Base-by-base conservation (phyloP, 2,329 filamentous ascomycete species). In the Ascochyta fabae region DNA sequence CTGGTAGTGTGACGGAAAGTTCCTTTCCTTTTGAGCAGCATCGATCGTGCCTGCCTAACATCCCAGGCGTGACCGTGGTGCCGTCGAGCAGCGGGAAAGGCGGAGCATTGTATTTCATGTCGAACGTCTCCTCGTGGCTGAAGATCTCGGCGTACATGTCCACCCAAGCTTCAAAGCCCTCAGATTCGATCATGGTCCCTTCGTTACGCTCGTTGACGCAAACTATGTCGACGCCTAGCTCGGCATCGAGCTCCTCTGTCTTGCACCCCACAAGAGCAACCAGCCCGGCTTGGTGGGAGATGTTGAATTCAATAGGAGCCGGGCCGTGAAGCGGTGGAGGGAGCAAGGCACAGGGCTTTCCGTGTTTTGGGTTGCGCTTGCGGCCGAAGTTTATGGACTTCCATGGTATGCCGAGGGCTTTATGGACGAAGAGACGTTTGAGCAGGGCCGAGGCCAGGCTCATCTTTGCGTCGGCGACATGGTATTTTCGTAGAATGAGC, bases 211-310 rank as follows among this genome's bases (percentile, higher is more conserved):
- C 90, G 51, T 83, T 81, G 1, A 88, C 86, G 71, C 88, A 91
- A 3, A 92, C 89, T n/a, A 94, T 80, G 72, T 94, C 90, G 3
- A 89, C 84, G 41, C 90, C 90, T 0, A 92, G 81, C 41, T 88
- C 78, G 3, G 78, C 73, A 22, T 76, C 73, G 1, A 58, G 45
- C 10, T 59, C 56, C 2, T 59, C 49, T 1, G 61, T 67, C 39
- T 58, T 76, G 64, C 72, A 75, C 66, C 62, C 87, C 12, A 89
- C 81, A 27, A 93, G 78, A 2, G 84, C 84, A 0, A 92, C 90
- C 15, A 94, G 78, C 1, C 90, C 90, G 8, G 87, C 88, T 78
- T 94, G 90, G 73, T 94, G 90, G 41, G 85, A 88, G 51, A 93
- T 83, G 75, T 94, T 94, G 81, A 94, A 93, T 60, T 88, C 85